These are phyloP conservation scores for Ophiostoma angusticollis DNA, from an alignment of 2,329 filamentous ascomycete species.

Conservation along the genomic window DNA sequence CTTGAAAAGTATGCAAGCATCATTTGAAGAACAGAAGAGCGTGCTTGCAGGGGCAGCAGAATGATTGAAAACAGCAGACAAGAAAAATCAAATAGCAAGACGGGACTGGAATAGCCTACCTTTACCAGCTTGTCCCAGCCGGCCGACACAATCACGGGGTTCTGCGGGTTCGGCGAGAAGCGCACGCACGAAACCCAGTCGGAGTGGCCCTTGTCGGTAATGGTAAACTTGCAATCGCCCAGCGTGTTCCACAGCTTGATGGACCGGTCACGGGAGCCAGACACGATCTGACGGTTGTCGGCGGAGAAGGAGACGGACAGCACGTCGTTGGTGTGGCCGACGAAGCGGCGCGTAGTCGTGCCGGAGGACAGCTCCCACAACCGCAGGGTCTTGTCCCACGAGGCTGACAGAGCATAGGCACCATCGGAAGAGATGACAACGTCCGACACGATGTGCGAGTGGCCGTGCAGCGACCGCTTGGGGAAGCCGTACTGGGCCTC, in stretches of 20 bases:
- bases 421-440: slow-evolving; percentile 99
- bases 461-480: slow-evolving; percentile 95
- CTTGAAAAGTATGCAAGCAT: slow-evolving; percentile 76
- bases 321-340: slow-evolving; percentile 98
- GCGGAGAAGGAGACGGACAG: slow-evolving; percentile 99
- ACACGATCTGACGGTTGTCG: slow-evolving; percentile 99
- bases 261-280: slow-evolving; percentile 91
- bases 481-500: slow-evolving; percentile 97
- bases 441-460: slow-evolving; percentile 99
- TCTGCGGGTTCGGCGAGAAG: slow-evolving; percentile 99
- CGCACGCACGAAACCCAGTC: slow-evolving; percentile 99
- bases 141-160: slow-evolving; percentile 96
- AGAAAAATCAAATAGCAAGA: too few species aligned
- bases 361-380: slow-evolving; percentile 98
- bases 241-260: slow-evolving; percentile 99
- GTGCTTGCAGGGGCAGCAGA: not conserved
- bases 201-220: slow-evolving; percentile 99
- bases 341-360: slow-evolving; percentile 93
- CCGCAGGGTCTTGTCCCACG: slow-evolving; percentile 99
- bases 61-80: slow-evolving; percentile 4
- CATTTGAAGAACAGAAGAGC: slow-evolving; percentile 63
- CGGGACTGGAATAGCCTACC: too few species aligned
- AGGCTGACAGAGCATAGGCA: slow-evolving; percentile 95
- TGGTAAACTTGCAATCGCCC: slow-evolving; percentile 99
- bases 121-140: slow-evolving; percentile 99